A percentile compares a stretch with the other conserved stretches of the same genome.
These are phyloP conservation scores for Pseudonitzschia multistriata DNA, from an alignment of 108 stramenopile genomes.

Conservation along the genomic window DNA sequence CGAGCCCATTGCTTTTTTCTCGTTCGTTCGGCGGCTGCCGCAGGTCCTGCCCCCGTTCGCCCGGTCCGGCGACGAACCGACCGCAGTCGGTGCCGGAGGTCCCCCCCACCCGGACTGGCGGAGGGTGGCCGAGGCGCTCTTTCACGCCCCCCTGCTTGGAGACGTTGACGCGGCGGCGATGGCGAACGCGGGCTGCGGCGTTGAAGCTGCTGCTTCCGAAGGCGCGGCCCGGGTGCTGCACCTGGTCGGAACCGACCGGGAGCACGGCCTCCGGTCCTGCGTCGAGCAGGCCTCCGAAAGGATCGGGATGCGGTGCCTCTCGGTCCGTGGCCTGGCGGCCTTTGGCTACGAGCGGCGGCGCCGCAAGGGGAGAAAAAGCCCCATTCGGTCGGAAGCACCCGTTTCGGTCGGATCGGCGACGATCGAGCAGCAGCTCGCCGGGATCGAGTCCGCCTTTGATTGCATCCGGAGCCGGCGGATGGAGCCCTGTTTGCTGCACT, in stretches of 20 bases:
- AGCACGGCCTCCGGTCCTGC: conserved; percentile 50
- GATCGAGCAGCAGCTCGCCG: conserved; percentile 62
- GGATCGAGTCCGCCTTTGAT: conserved; percentile 59
- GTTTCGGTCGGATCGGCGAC: conserved; percentile 42
- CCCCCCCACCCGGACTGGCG: conserved; percentile 34
- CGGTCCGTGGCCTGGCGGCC: conserved; percentile 66
- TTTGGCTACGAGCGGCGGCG: conserved; percentile 45
- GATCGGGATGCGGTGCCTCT: conserved; percentile 60
- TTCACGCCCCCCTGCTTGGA: conserved; percentile 2
- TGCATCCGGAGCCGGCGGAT: conserved; percentile 41
- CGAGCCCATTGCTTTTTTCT: neutral
- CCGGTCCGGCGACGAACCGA: too few relatives aligned
- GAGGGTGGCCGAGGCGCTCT: conserved; percentile 17
- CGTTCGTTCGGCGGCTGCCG: conserved; percentile 14
- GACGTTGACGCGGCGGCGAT: too few relatives aligned
- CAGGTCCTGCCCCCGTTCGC: neutral
- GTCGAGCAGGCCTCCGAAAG: conserved; percentile 59
- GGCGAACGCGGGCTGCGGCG: conserved; percentile 5
- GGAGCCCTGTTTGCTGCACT: conserved; percentile 71
- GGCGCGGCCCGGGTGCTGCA: conserved; percentile 39
- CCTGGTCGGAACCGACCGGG: conserved; percentile 51
- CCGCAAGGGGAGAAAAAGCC: neutral
- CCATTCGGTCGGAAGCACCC: too few relatives aligned
- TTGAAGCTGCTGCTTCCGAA: neutral
- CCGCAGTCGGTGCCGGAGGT: too few relatives aligned